These are phyloP conservation scores for Phialophora macrospora DNA, from an alignment of 2,329 filamentous ascomycete species.

Conservation along the genomic window DNA sequence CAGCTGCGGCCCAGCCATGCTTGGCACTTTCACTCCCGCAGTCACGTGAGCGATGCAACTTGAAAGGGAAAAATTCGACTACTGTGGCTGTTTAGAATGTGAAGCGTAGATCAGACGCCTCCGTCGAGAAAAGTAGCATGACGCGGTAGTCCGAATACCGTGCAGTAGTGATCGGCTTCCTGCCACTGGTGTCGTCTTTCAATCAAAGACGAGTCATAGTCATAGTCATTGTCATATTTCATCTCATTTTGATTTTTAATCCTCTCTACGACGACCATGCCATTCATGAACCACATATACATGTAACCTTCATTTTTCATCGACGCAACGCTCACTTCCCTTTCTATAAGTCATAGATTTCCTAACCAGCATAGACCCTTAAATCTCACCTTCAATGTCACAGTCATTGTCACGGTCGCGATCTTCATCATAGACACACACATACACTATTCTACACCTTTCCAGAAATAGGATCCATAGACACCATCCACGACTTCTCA, in stretches of 20 bases:
- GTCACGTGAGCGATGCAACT: background rate
- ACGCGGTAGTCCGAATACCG: background rate
- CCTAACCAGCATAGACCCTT: background rate
- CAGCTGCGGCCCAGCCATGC: background rate
- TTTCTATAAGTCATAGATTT: conserved; percentile 7
- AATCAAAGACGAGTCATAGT: background rate
- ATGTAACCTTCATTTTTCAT: background rate
- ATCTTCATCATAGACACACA: background rate
- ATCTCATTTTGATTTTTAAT: background rate
- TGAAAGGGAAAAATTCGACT: background rate
- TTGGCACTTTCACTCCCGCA: background rate
- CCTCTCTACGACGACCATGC: background rate
- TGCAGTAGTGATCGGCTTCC: background rate
- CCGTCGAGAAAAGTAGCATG: background rate
- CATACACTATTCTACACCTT: no score
- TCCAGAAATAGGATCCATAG: no score
- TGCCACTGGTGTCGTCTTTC: background rate
- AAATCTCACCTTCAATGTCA: background rate
- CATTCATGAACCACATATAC: background rate
- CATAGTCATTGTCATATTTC: background rate
- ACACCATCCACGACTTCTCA: background rate
- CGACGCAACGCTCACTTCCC: background rate
- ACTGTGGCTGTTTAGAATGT: background rate
- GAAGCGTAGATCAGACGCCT: background rate
- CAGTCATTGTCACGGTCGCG: background rate